Percentiles rank a stretch among this genome's conserved stretches.
These are phyloP conservation scores for Rhodamnia rubescens DNA, from an alignment of 345 rosid genomes.

Conservation along the genomic window DNA sequence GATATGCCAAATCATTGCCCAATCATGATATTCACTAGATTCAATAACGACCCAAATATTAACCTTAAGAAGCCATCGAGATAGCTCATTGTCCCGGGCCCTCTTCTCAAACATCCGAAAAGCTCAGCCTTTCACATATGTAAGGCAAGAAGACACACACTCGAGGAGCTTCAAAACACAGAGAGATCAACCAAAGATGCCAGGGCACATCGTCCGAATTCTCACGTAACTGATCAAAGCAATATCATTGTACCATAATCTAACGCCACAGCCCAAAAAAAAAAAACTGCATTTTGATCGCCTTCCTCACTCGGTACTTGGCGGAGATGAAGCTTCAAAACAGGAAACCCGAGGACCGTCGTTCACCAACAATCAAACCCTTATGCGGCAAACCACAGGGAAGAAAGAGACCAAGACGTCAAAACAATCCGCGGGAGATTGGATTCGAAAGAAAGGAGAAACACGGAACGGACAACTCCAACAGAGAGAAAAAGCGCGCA, in stretches of 20 bases:
- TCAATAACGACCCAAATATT: background rate
- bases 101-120: background rate
- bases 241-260: background rate
- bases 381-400: background rate
- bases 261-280: background rate
- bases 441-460: background rate
- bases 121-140: background rate
- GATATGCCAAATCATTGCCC: background rate
- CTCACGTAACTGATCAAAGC: background rate
- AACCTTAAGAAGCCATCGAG: background rate
- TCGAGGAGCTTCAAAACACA: background rate
- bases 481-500: background rate
- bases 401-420: background rate
- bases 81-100: background rate
- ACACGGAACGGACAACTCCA: background rate
- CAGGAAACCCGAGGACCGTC: background rate
- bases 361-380: background rate
- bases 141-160: background rate
- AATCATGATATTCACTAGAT: background rate
- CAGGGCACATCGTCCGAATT: background rate
- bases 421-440: background rate
- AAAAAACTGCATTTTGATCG: background rate
- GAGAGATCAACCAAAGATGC: background rate
- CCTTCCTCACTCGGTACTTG: background rate
- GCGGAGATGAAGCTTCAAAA: background rate